These are phyloP conservation scores for Colletotrichum scovillei DNA, from an alignment of 2,329 filamentous ascomycete genomes.

Conservation along the genomic window DNA sequence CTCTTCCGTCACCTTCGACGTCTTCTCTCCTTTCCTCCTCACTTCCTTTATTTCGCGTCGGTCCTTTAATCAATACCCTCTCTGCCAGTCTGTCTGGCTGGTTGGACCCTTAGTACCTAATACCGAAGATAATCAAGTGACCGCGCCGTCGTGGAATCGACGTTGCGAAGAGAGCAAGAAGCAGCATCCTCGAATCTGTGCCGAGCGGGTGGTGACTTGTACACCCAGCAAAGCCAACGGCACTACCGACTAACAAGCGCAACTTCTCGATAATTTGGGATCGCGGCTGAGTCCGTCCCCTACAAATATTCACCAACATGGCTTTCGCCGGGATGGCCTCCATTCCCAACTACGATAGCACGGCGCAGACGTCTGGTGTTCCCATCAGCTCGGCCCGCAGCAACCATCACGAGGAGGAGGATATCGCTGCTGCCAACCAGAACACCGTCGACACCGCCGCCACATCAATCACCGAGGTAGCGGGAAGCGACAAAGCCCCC, in stretches of 20 bases:
- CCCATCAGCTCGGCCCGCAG: slow-evolving; percentile 44
- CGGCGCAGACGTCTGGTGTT: slow-evolving; percentile 55
- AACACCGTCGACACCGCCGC: slow-evolving; percentile 47
- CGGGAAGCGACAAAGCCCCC: slow-evolving; percentile 40
- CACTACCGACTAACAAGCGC: slow-evolving; percentile 14
- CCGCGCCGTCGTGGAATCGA: not conserved
- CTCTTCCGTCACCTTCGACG: not conserved
- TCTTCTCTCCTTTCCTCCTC: not conserved
- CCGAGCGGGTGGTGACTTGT: slow-evolving; percentile 16
- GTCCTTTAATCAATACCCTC: slow-evolving; percentile 5
- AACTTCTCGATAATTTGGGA: not conserved
- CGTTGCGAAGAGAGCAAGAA: not conserved
- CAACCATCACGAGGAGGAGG: slow-evolving; percentile 42
- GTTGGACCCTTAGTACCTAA: slow-evolving; percentile 18
- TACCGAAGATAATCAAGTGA: slow-evolving; percentile 1
- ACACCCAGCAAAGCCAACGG: not conserved
- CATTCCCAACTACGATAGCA: slow-evolving; percentile 61
- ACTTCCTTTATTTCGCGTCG: slow-evolving; percentile 14
- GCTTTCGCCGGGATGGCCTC: slow-evolving; percentile 52
- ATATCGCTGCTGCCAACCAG: slow-evolving; percentile 40
- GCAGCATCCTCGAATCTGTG: not conserved
- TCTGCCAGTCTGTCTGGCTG: not conserved
- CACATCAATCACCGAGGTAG: slow-evolving; percentile 51
- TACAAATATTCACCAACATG: slow-evolving; percentile 43
- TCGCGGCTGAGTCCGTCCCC: not conserved